Percentiles rank a stretch among this genome's conserved stretches.
Evolutionary conservation across 2,329 filamentous ascomycete genomes (phyloP).

Genomic region (Aureobasidium sp.): DNA sequence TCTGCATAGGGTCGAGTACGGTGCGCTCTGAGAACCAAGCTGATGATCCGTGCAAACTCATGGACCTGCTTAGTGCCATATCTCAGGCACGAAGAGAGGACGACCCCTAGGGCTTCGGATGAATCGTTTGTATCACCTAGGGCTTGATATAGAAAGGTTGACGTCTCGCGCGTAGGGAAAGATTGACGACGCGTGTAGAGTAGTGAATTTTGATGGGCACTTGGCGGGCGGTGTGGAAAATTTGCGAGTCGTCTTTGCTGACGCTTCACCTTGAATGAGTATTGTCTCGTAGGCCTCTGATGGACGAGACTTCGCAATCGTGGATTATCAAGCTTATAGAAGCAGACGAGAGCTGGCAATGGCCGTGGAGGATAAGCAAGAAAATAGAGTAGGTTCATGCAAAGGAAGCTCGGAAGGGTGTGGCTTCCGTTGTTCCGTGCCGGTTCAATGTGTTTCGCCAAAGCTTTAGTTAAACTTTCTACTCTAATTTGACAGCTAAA

Average conservation of each 20-base stretch:
- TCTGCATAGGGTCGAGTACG: not conserved
- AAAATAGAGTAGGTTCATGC: not conserved
- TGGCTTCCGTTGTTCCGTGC: not conserved
- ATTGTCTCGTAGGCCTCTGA: no score
- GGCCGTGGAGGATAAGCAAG: not conserved
- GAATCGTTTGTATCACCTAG: not conserved
- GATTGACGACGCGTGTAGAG: not conserved
- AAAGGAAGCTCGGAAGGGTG: not conserved
- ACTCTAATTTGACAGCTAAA: conserved; percentile 6
- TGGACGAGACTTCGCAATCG: no score
- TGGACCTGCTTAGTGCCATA: not conserved
- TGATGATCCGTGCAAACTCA: not conserved
- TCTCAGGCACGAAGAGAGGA: not conserved
- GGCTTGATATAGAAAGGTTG: not conserved
- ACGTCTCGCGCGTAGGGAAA: not conserved
- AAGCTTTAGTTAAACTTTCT: conserved; percentile 5
- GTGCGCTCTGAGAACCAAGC: not conserved
- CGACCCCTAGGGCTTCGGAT: not conserved
- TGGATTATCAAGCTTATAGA: no score
- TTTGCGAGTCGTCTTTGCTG: not conserved
- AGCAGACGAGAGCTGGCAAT: no score
- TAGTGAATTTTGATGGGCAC: not conserved
- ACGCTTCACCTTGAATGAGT: not conserved
- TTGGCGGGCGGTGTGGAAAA: not conserved
- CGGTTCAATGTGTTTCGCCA: not conserved